Evolutionary conservation across 192 early-diverging fungal genomes (phyloP).

Genomic region (Jimgerdemannia flammicorona): DNA sequence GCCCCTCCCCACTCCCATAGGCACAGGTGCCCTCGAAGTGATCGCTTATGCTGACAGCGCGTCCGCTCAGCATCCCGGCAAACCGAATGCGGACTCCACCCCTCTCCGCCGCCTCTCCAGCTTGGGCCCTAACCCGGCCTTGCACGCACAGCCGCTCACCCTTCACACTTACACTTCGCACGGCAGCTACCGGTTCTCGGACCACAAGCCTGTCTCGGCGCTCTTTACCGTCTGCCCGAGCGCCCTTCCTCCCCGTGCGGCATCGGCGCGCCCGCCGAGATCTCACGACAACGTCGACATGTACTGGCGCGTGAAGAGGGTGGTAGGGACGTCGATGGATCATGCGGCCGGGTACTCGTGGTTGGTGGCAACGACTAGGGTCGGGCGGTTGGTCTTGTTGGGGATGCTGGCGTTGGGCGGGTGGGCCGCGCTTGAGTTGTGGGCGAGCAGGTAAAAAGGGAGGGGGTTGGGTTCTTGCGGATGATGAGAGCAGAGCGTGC

Average conservation of each 20-base stretch:
- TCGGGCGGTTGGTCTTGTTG: background rate
- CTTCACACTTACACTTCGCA: background rate
- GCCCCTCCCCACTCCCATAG: background rate
- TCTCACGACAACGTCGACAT: background rate
- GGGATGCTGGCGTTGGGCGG: background rate
- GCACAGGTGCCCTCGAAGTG: background rate
- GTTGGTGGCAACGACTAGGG: background rate
- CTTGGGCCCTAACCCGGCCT: background rate
- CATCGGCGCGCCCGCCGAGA: background rate
- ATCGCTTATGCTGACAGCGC: background rate
- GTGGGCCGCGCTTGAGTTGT: background rate
- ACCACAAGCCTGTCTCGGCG: constrained; percentile 3
- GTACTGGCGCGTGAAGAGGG: background rate
- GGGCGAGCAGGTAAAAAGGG: background rate
- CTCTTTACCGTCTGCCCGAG: background rate
- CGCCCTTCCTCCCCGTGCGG: background rate
- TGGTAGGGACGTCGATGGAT: background rate
- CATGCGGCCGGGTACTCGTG: background rate
- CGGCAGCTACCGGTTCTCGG: background rate
- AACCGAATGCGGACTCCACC: background rate
- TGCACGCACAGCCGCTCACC: background rate
- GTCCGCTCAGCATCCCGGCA: background rate
- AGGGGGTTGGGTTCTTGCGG: background rate
- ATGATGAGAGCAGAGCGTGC: no score
- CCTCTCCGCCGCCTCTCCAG: background rate